Evolutionary conservation across 1,284 basidiomycete species (phyloP).

Genomic region (Malassezia cuniculi): DNA sequence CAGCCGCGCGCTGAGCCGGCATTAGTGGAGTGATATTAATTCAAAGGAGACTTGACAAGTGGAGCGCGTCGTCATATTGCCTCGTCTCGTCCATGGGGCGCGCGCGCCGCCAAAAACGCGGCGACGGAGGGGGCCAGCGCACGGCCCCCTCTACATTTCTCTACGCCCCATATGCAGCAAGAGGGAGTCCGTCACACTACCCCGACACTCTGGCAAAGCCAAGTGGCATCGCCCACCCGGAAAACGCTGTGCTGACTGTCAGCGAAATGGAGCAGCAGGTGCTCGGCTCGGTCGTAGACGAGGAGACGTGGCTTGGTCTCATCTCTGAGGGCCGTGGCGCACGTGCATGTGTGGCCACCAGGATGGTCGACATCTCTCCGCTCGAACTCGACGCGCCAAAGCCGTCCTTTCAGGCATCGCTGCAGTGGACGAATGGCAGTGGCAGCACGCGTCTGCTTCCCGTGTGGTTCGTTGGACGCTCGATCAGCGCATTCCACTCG

Average conservation of each 20-base stretch:
- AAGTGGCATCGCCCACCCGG: too few species aligned
- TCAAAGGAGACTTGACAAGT: too few species aligned
- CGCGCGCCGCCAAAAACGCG: constrained; percentile 1
- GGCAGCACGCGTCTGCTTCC: constrained; percentile 3
- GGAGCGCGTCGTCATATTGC: not conserved
- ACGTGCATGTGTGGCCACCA: constrained; percentile 1
- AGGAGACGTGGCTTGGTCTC: constrained; percentile 6
- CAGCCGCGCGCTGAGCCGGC: too few species aligned
- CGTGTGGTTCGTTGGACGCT: constrained; percentile 1
- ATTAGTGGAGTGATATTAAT: too few species aligned
- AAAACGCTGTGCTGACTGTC: not conserved
- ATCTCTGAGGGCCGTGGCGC: constrained; percentile 10
- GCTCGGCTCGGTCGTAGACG: constrained; percentile 6
- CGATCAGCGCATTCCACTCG: constrained; percentile 4
- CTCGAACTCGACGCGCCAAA: not conserved
- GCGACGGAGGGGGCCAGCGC: not conserved
- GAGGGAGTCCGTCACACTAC: too few species aligned
- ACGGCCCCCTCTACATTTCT: too few species aligned
- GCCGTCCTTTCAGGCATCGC: constrained; percentile 1
- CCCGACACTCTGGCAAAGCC: too few species aligned
- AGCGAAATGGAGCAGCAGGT: not conserved
- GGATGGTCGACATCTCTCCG: not conserved
- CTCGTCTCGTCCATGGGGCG: constrained; percentile 2
- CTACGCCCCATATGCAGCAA: too few species aligned
- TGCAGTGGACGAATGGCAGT: not conserved